Evolutionary conservation across 1,139 yeast genomes (phyloP), one percentile per base, ranked within the genome.

Genomic region (Trichomonascaceae sp.): DNA sequence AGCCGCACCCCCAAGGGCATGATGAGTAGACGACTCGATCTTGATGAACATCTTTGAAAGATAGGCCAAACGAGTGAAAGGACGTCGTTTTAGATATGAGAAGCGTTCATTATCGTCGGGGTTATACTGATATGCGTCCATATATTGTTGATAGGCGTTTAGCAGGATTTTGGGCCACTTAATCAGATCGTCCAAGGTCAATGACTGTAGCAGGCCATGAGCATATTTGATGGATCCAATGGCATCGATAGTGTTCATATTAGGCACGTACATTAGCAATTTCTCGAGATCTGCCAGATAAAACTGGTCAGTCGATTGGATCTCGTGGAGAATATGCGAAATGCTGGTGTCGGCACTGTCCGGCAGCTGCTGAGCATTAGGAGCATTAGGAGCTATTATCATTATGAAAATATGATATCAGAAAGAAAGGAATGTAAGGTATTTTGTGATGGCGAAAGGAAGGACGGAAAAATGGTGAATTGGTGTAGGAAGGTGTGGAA

Each of bases 11-110:
- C 54, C 59, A 43, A 52, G 43, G 20, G 52, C 47, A 3, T 52
- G 43, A 15, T 32, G 50, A 27, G 47, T 20, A 9, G 51, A 46
- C 17, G 47, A 36, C 53, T 56, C 59, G 41, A 56, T 32, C 47
- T 32, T 52, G 3, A 53, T 36, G 17, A 54, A 44, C 38, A 53
- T 41, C 52, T 68, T 70, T 22, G 66, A 61, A 27, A 75, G 55
- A 44, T 70, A 68, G 12, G 70, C 61, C 15, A 77, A 60, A 53
- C 78, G 69, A 13, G 71, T 64, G 39, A 77, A 57, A 3, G 81
- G 81, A 17, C 73, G 67, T 55, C 75, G 70, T 52, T 70, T 69
- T 24, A 75, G 60, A 41, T 65, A 65, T 15, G 69, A 61, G 54
- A 71, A 72, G 3, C 70, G 63, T 6, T 70, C 68, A 1, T 73